Base-by-base conservation (phyloP, 2,329 filamentous ascomycete species). In the Xylariales sp. region DNA sequence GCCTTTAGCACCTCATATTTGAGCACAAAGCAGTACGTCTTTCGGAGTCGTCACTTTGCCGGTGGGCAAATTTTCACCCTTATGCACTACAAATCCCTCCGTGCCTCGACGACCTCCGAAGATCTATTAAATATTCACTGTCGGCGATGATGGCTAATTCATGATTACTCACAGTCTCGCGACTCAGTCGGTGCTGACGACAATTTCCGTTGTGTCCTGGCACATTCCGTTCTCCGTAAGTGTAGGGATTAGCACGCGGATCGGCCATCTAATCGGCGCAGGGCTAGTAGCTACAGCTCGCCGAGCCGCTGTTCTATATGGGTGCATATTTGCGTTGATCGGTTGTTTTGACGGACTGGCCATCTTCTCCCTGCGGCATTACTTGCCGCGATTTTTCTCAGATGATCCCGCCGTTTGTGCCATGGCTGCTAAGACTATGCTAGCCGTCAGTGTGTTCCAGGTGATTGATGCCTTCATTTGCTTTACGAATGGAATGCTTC, bases 1-100 rank as follows among this genome's bases (percentile, higher is more conserved):
- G 83, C 81, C 1, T 77, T 84, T 6, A 81, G 81, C 72, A 81
- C 83, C 0, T 82, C 81, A 5, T 83, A 83, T 69, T 74, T 84
- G 43, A 79, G 79, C 71, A 83, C 81, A 0, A 75, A 77, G 5
- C 79, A 83, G 66, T 68, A 68, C 28, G 66, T 65, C 54, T 43
- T 53, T 14, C 54, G 5, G 5, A 16, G 45, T 60, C 18, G 14
- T 16, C 12, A 12, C 18, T 43, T 60, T 18, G 14, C 28, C 8
- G 3, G 14, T 49, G 5, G 6, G 16, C 23, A 6, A 9, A 18
- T 4, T 1, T 46, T 32, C 7, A 18, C 8, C n/a, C 34, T 34
- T 34, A 34, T 41, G 41, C n/a, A 1, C 18, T 49, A 46, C 10
- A 43, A 32, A 16, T 2, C 28, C 16, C 16, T 34, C 12, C 28